phyloP scores from a whole-genome alignment of 805 yeast species.

The Myxozyma vanderwaltii region DNA sequence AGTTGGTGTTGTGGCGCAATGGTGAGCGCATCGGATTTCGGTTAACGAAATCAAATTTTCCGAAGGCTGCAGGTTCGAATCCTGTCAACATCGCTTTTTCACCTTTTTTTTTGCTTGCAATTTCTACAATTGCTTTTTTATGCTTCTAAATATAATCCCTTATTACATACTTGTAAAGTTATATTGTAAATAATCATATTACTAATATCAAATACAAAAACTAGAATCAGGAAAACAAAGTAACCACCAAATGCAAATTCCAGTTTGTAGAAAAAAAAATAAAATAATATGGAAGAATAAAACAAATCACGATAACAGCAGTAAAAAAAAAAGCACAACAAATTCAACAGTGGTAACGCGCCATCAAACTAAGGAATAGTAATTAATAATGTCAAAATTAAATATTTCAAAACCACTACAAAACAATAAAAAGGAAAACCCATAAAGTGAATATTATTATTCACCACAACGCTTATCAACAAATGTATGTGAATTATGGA shows the following conservation, averaged over 20 bases:
- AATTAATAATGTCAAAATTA: too few species aligned
- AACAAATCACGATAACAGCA: background rate
- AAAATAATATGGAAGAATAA: background rate
- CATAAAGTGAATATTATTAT: too few species aligned
- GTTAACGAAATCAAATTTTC: constrained; percentile 29
- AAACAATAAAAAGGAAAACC: too few species aligned
- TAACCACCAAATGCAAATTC: too few species aligned
- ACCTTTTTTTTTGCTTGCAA: too few species aligned
- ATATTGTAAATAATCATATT: background rate
- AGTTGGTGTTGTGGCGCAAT: constrained; percentile 40
- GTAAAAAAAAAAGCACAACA: background rate
- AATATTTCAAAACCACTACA: too few species aligned
- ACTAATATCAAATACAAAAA: background rate
- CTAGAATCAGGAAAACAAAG: too few species aligned
- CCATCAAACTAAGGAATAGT: too few species aligned
- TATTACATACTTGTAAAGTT: too few species aligned
- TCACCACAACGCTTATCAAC: background rate
- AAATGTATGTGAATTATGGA: background rate
- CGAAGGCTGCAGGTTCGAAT: constrained; percentile 40
- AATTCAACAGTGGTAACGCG: background rate
- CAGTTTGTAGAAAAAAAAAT: background rate
- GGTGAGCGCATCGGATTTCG: constrained; percentile 42
- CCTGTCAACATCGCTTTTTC: constrained; percentile 36
- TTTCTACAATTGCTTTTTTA: too few species aligned
- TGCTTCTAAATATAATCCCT: too few species aligned